Percentiles rank a stretch among this genome's conserved stretches.
Conservation (phyloP, 805 yeast species). For the Cyberlindnera amylophila region DNA sequence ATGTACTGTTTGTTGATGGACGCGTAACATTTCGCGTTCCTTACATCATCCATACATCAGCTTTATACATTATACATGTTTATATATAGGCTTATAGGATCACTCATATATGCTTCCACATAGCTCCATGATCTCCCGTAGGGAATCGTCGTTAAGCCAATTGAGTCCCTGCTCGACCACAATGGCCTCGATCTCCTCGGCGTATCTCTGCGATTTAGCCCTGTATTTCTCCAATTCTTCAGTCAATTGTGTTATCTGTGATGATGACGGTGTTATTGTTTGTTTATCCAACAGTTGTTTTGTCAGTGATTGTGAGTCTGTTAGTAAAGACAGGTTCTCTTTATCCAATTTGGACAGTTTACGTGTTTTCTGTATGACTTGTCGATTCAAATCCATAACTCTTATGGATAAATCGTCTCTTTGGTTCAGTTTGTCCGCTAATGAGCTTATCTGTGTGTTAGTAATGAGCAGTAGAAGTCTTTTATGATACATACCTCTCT, state of each 20-base stretch:
- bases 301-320: constrained; percentile 2
- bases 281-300: background rate
- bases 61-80: too few relatives aligned
- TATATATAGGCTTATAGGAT: too few relatives aligned
- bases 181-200: constrained; percentile 27
- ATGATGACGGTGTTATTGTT: too few relatives aligned
- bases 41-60: too few relatives aligned
- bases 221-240: constrained; percentile 5
- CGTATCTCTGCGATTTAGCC: constrained; percentile 5
- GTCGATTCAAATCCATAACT: too few relatives aligned
- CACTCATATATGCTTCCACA: constrained; percentile 10
- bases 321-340: constrained; percentile 1
- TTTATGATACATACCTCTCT: constrained; percentile 18
- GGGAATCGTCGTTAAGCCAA: constrained; percentile 29
- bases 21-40: too few relatives aligned
- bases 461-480: too few relatives aligned
- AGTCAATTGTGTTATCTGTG: constrained; percentile 1
- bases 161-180: constrained; percentile 33
- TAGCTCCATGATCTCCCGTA: constrained; percentile 27
- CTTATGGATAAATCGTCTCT: background rate
- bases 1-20: too few relatives aligned
- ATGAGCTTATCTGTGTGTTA: constrained; percentile 6
- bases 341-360: background rate
- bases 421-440: constrained; percentile 4
- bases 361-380: background rate